Percentiles rank a stretch among this genome's conserved stretches.
These are phyloP conservation scores for Paracamarosporium sp. DNA, from an alignment of 2,329 filamentous ascomycete genomes.

Conservation along the genomic window DNA sequence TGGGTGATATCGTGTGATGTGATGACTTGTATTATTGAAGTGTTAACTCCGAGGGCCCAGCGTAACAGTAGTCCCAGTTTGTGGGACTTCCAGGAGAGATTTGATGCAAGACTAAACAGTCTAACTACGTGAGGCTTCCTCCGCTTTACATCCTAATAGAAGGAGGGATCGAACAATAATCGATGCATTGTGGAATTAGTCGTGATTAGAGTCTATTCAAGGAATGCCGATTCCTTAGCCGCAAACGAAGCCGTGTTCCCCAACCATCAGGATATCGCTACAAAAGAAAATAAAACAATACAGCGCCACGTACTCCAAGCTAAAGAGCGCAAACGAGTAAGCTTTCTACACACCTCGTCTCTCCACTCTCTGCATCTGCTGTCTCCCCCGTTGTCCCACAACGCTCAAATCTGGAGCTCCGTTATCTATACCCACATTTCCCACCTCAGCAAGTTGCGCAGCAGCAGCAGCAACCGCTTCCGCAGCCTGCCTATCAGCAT, in stretches of 20 bases:
- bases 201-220: neutral
- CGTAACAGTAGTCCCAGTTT: too few relatives aligned
- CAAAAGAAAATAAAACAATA: neutral
- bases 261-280: neutral
- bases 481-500: slow-evolving; percentile 6
- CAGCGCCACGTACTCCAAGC: too few relatives aligned
- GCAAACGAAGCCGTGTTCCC: neutral
- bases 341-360: neutral
- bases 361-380: neutral
- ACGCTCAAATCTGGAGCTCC: neutral
- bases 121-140: too few relatives aligned
- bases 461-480: neutral
- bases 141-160: too few relatives aligned
- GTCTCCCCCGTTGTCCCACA: neutral
- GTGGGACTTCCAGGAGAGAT: too few relatives aligned
- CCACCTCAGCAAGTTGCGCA: neutral
- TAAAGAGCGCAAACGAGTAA: neutral
- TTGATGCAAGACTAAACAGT: too few relatives aligned
- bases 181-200: too few relatives aligned
- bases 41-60: too few relatives aligned
- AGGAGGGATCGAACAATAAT: too few relatives aligned
- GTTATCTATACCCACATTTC: neutral
- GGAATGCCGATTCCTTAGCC: neutral
- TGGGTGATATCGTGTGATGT: too few relatives aligned
- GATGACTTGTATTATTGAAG: too few relatives aligned